Conservation (phyloP, 2,329 filamentous ascomycete genomes). For the Neurospora crassa region DNA sequence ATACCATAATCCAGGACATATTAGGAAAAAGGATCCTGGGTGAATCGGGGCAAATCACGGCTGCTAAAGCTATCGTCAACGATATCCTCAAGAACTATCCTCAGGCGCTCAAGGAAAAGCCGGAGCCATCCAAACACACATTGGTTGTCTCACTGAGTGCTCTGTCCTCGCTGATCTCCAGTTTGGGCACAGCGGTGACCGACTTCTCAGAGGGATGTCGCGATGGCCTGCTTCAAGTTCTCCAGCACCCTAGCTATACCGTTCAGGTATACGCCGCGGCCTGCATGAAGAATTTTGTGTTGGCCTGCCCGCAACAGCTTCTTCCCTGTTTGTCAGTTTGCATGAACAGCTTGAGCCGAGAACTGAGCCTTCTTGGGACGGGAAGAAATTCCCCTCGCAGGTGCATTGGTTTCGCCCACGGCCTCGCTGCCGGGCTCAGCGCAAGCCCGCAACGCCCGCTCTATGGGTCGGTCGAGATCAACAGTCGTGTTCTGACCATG, state of each 20-base stretch:
- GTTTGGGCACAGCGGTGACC: conserved; percentile 73
- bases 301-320: conserved; percentile 87
- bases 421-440: conserved; percentile 81
- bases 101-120: conserved; percentile 74
- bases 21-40: conserved; percentile 74
- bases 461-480: conserved; percentile 92
- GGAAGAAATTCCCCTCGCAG: conserved; percentile 70
- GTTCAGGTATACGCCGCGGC: conserved; percentile 86
- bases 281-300: conserved; percentile 76
- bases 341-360: conserved; percentile 87
- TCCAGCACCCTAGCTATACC: conserved; percentile 92
- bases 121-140: conserved; percentile 81
- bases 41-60: conserved; percentile 79
- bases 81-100: conserved; percentile 91
- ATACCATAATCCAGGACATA: conserved; percentile 74
- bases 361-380: conserved; percentile 67
- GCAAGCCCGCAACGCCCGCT: conserved; percentile 80
- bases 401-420: conserved; percentile 87
- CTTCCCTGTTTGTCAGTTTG: conserved; percentile 87
- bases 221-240: conserved; percentile 78
- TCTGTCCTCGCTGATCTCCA: conserved; percentile 66
- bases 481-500: conserved; percentile 82
- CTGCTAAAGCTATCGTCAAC: conserved; percentile 74
- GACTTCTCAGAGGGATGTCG: conserved; percentile 73
- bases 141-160: conserved; percentile 72